A percentile compares a stretch with the other conserved stretches of the same genome.
phyloP scores from a whole-genome alignment of 768 basidiomycete genomes.

The Lepiota brunneoincarnata region DNA sequence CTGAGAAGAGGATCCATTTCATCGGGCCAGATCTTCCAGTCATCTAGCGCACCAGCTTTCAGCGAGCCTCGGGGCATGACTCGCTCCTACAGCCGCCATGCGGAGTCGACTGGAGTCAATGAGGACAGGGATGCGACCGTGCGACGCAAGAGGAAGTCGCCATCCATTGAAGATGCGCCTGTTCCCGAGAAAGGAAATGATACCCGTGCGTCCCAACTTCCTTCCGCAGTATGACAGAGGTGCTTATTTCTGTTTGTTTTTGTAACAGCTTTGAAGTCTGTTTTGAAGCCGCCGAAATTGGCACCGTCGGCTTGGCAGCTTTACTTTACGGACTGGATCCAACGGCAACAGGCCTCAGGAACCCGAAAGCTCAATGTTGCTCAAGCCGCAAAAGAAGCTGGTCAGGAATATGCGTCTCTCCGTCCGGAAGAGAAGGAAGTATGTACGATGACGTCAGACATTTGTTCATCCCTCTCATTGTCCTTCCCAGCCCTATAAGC shows the following conservation, averaged over 20 bases:
- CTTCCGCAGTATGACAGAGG: constrained; percentile 8
- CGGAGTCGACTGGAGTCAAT: constrained; percentile 46
- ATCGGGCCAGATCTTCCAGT: constrained; percentile 56
- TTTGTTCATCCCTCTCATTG: constrained; percentile 20
- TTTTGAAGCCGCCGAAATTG: constrained; percentile 83
- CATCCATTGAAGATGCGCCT: constrained; percentile 32
- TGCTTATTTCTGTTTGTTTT: constrained; percentile 15
- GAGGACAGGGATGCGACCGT: constrained; percentile 77
- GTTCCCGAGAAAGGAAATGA: constrained; percentile 37
- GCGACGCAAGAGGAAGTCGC: constrained; percentile 52
- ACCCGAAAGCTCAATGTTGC: constrained; percentile 91
- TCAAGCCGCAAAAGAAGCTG: constrained; percentile 93
- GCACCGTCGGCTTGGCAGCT: constrained; percentile 96
- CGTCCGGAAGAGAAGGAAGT: constrained; percentile 84
- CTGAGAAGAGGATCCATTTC: constrained; percentile 47
- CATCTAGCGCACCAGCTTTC: constrained; percentile 67
- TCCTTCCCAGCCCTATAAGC: constrained; percentile 71
- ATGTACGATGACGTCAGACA: constrained; percentile 33
- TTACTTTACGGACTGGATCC: constrained; percentile 95
- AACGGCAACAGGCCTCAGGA: constrained; percentile 75
- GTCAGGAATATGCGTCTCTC: constrained; percentile 82
- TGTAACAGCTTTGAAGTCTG: constrained; percentile 64
- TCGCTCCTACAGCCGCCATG: constrained; percentile 63
- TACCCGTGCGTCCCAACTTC: constrained; percentile 37
- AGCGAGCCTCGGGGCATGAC: constrained; percentile 46